These are phyloP conservation scores for Cucumis variabilis DNA, from an alignment of 331 rosid species.

Conservation along the genomic window DNA sequence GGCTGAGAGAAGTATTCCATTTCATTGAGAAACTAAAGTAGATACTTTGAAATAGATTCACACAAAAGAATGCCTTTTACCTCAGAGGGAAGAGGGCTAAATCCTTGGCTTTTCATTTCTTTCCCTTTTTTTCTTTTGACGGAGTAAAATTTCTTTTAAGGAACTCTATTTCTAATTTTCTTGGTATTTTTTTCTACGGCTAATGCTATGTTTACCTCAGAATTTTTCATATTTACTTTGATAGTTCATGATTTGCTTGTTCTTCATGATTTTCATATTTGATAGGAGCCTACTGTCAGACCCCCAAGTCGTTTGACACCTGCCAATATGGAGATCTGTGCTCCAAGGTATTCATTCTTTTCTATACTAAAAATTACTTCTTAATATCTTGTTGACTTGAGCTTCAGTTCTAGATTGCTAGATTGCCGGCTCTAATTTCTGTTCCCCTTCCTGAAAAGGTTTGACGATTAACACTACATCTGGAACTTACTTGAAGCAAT, in stretches of 20 bases:
- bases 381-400: neutral
- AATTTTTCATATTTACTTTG: constrained; percentile 9
- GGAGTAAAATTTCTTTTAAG: neutral
- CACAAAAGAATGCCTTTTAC: neutral
- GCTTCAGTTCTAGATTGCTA: neutral
- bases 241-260: constrained; percentile 22
- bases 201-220: neutral
- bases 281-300: constrained; percentile 33
- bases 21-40: neutral
- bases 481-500: neutral
- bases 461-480: neutral
- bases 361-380: neutral
- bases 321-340: constrained; percentile 62
- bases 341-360: constrained; percentile 52
- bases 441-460: constrained; percentile 5
- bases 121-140: neutral
- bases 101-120: neutral
- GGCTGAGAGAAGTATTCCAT: neutral
- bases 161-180: constrained; percentile 3
- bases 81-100: constrained; percentile 1
- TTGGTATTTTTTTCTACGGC: neutral
- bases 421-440: neutral
- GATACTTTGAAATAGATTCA: neutral
- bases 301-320: too few species aligned
- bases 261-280: neutral